Evolutionary conservation across 192 early-diverging fungal species (phyloP).

Genomic region (Gonapodya prolifera): DNA sequence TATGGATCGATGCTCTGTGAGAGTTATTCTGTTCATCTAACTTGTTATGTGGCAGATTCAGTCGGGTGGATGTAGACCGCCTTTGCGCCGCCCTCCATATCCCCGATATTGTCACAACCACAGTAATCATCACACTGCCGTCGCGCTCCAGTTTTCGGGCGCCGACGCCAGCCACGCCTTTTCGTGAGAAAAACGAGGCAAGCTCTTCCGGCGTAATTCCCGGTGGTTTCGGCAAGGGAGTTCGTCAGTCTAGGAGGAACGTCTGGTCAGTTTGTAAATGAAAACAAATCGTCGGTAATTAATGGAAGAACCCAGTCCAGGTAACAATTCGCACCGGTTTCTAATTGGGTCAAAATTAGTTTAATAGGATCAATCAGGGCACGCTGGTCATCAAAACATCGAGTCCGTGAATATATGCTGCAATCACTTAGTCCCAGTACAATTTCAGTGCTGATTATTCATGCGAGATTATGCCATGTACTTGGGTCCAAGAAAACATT

Average conservation of each 20-base stretch:
- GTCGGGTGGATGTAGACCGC: no score
- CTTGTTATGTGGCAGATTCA: no score
- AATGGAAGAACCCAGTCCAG: neutral
- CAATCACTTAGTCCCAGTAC: neutral
- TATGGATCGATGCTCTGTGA: no score
- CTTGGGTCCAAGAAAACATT: neutral
- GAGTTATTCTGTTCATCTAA: no score
- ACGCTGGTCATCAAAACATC: neutral
- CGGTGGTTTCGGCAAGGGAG: neutral
- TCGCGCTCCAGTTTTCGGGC: no score
- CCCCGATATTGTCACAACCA: no score
- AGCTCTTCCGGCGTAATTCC: no score
- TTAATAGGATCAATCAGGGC: constrained; percentile 1
- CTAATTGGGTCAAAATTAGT: constrained; percentile 1
- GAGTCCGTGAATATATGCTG: neutral
- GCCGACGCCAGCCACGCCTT: no score
- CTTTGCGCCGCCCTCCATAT: no score
- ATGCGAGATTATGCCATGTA: constrained; percentile 1
- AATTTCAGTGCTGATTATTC: neutral
- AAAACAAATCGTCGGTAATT: neutral
- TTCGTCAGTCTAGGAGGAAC: neutral
- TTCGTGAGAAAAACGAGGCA: no score
- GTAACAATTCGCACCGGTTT: neutral
- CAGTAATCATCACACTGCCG: no score
- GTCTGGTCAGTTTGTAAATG: neutral